phyloP scores from a whole-genome alignment of 164 flowering plant genomes.

The Saururus chinensis region DNA sequence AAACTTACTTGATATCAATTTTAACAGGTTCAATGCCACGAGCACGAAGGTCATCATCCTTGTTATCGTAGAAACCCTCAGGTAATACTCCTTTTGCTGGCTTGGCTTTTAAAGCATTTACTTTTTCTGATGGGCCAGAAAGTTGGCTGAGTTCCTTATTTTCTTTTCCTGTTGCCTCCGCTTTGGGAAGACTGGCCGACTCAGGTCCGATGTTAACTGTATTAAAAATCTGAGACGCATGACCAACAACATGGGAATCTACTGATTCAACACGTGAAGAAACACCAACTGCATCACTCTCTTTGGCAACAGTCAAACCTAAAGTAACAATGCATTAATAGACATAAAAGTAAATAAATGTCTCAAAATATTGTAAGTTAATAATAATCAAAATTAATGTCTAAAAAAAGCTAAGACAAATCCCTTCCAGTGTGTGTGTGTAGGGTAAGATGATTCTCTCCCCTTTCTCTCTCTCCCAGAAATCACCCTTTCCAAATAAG shows the following conservation, averaged over 20 bases:
- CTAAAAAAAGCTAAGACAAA: too few relatives aligned
- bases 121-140: slow-evolving; percentile 8
- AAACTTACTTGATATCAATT: slow-evolving; percentile 72
- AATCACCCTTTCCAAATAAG: too few relatives aligned
- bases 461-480: too few relatives aligned
- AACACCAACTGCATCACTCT: slow-evolving; percentile 1
- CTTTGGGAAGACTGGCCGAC: slow-evolving; percentile 7
- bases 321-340: background rate
- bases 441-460: too few relatives aligned
- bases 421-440: too few relatives aligned
- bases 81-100: slow-evolving; percentile 67
- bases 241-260: slow-evolving; percentile 15
- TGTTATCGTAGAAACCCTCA: slow-evolving; percentile 89
- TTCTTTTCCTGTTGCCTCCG: slow-evolving; percentile 11
- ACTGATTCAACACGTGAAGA: slow-evolving; percentile 7
- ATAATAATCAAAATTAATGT: too few relatives aligned
- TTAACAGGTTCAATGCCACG: slow-evolving; percentile 84
- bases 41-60: slow-evolving; percentile 91
- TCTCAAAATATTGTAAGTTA: too few relatives aligned
- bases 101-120: slow-evolving; percentile 31
- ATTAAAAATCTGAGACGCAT: slow-evolving; percentile 2
- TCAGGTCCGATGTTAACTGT: slow-evolving; percentile 12
- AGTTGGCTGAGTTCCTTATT: slow-evolving; percentile 15
- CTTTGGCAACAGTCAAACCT: slow-evolving; percentile 6
- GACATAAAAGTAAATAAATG: too few relatives aligned